These are phyloP conservation scores for Diaporthe citri DNA, from an alignment of 2,329 filamentous ascomycete species.

Conservation along the genomic window DNA sequence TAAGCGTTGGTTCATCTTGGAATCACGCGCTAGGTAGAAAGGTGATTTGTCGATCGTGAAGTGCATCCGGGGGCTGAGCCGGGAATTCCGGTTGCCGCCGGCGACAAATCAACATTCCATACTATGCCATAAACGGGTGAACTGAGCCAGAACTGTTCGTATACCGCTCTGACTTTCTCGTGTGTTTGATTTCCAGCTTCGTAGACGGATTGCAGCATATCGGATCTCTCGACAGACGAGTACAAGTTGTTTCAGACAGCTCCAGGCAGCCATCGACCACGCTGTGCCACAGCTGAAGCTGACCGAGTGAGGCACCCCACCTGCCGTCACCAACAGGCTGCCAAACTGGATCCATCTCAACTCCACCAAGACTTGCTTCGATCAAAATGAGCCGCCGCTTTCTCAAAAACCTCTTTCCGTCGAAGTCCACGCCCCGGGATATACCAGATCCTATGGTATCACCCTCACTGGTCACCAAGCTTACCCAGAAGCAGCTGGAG, in stretches of 20 bases:
- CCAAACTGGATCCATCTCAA: not conserved
- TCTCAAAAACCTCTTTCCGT: not conserved
- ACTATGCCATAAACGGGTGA: not conserved
- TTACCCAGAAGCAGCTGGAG: constrained; percentile 32
- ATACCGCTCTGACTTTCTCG: not conserved
- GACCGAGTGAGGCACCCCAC: not conserved
- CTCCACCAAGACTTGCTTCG: too few species aligned
- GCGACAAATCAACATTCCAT: not conserved
- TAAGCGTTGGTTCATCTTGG: not conserved
- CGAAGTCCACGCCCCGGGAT: not conserved
- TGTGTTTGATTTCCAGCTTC: too few species aligned
- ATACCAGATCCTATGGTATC: constrained; percentile 11
- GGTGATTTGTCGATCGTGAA: not conserved
- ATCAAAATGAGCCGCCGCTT: constrained; percentile 5
- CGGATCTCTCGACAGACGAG: not conserved
- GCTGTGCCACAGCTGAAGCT: constrained; percentile 18
- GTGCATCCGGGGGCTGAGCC: not conserved
- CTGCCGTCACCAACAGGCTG: not conserved
- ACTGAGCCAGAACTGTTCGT: not conserved
- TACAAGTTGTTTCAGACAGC: not conserved
- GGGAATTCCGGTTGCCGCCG: constrained; percentile 3
- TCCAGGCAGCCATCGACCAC: constrained; percentile 2
- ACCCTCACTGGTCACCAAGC: constrained; percentile 9
- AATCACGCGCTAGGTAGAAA: not conserved
- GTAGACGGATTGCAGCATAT: not conserved